Base-by-base conservation (phyloP, 345 rosid species). In the Triadica sebifera region DNA sequence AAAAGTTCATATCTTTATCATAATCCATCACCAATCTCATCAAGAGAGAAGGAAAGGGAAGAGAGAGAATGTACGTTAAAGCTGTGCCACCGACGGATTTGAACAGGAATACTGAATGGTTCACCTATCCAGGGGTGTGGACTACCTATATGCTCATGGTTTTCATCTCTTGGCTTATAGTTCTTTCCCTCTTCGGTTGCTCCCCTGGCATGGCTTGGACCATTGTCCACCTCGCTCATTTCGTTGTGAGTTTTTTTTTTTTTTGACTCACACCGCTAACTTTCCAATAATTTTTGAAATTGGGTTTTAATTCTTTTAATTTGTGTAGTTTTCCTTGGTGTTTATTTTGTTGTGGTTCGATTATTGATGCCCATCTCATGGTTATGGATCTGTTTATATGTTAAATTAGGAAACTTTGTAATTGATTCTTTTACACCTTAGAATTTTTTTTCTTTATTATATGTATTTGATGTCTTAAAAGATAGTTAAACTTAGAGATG, bases 141-240 rank as follows among this genome's bases (percentile, higher is more conserved):
- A 90, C 95, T 3, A 85, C 87, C 17, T 90, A 92, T 69, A 85
- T 92, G 12, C 86, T 88, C 34, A 83, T 89, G 71, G 77, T 92
- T 51, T 92, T 90, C 87, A 85, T 89, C 65, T 86, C 89, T 0
- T 89, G 95, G 97, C 86, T 92, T 45, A 67, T 86, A 57, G 89
- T 90, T 65, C 84, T 92, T 68, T 87, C 93, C 69, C 69, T 92
- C 75, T 83, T 85, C 22, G 79, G 83, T 65, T 89, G 90, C 78
- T 84, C 97, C 8, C 81, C 92, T 72, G 97, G 97, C 84, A 82
- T 87, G 84, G 97, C 94, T 58, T 92, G 95, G 93, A 90, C 97
- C 77, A 78, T 90, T 79, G 97, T 90, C 65, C 90, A 90, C 74
- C 86, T 90, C 82, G 59, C 79, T 45, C 97, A 92, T 84, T 89